Base-by-base conservation (phyloP, 345 rosid genomes). In the Populus alba region DNA sequence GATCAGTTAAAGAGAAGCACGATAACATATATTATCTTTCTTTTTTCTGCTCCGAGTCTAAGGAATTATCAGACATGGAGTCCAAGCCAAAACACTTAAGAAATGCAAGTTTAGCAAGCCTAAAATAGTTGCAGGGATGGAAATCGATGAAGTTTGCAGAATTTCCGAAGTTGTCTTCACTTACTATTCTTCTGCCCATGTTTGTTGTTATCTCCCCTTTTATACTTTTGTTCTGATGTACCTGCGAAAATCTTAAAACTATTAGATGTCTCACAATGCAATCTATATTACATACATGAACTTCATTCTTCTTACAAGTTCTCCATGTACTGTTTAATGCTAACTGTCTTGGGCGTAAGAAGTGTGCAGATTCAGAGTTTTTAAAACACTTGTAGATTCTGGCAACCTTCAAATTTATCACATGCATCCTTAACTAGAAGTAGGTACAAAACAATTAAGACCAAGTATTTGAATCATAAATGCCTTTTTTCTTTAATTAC, bases 41-140 rank as follows among this genome's bases (percentile, higher is more conserved):
- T 35, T 81, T 83, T 71, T 10, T 77, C 23, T 31, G 37, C 23
- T 79, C 77, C 12, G 74, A 41, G 62, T 7, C 78, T 20, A 77
- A 76, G 69, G 77, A 72, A 43, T 63, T 65, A 4, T 79, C 84
- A 22, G 57, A 63, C 16, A 41, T 7, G 45, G 63, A 57, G 45
- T 86, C 87, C 17, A 86, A 74, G 0, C 90, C 90, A 4, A 88
- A 78, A 73, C 90, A 88, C 81, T 84, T 88, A 49, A 88, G 90
- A 67, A 88, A 84, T 12, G 85, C 89, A 66, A 78, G 72, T 49
- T 80, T 87, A 5, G 90, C 90, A 49, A 85, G 79, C 85, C 78
- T 84, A 38, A 86, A 75, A 79, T 86, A 86, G 75, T 84, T 74
- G 83, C 89, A 88, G 2, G 89, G 90, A 81, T 88, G 90, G 74